phyloP scores from a whole-genome alignment of 345 rosid genomes.

The Acer saccharum region DNA sequence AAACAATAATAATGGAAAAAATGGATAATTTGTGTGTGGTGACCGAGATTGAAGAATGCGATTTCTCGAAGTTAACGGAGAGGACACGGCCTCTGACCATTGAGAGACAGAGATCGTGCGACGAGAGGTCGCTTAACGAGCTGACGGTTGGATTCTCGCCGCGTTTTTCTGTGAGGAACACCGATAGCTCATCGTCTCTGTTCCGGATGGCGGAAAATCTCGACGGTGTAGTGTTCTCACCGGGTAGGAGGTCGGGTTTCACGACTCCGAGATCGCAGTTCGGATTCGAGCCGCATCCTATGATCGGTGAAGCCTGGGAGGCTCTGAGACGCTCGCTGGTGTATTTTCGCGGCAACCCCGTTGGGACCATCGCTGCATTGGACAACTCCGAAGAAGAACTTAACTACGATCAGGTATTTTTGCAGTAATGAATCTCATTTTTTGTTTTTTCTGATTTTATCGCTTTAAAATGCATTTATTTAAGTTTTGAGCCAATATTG shows the following conservation, averaged over 20 bases:
- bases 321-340: slow-evolving; percentile 74
- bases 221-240: slow-evolving; percentile 49
- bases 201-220: slow-evolving; percentile 36
- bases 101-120: slow-evolving; percentile 76
- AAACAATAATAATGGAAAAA: slow-evolving; percentile 3
- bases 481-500: background rate
- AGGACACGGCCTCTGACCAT: slow-evolving; percentile 73
- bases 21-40: slow-evolving; percentile 30
- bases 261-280: slow-evolving; percentile 57
- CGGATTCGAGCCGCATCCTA: slow-evolving; percentile 63
- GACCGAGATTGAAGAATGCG: slow-evolving; percentile 55
- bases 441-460: background rate
- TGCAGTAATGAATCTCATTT: background rate
- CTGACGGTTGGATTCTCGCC: slow-evolving; percentile 51
- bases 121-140: slow-evolving; percentile 61
- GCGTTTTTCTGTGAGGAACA: slow-evolving; percentile 11
- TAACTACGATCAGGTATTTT: slow-evolving; percentile 88
- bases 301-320: slow-evolving; percentile 85
- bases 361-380: slow-evolving; percentile 89
- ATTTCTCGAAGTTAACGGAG: slow-evolving; percentile 65
- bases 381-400: slow-evolving; percentile 80
- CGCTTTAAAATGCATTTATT: background rate
- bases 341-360: slow-evolving; percentile 81
- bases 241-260: slow-evolving; percentile 63
- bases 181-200: slow-evolving; percentile 36